Conservation (phyloP, 2,329 filamentous ascomycete genomes). For the Cladophialophora immunda region DNA sequence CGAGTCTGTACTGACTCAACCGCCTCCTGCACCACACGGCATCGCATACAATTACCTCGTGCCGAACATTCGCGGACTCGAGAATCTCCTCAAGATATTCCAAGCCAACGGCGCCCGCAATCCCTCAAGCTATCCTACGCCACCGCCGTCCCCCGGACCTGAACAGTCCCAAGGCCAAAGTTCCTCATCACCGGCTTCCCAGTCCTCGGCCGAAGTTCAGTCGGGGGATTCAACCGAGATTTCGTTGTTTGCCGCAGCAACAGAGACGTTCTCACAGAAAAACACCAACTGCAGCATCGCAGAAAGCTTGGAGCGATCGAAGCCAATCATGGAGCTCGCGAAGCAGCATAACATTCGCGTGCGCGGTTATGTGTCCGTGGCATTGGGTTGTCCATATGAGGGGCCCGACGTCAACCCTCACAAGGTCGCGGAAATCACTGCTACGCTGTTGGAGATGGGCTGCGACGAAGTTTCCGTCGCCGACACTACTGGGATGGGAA, state of each 20-base stretch:
- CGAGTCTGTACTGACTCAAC: constrained; percentile 59
- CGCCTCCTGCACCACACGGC: constrained; percentile 59
- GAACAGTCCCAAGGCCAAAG: constrained; percentile 44
- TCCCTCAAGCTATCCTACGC: constrained; percentile 44
- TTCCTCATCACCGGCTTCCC: constrained; percentile 25
- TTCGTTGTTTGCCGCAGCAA: constrained; percentile 71
- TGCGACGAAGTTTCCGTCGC: constrained; percentile 72
- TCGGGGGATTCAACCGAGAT: constrained; percentile 60
- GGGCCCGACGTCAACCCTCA: constrained; percentile 68
- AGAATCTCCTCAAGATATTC: constrained; percentile 66
- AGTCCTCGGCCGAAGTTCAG: constrained; percentile 48
- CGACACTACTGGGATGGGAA: constrained; percentile 74
- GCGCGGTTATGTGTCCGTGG: constrained; percentile 71
- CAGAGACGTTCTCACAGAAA: constrained; percentile 69
- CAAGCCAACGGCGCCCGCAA: constrained; percentile 49
- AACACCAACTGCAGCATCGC: constrained; percentile 73
- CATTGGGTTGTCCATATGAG: constrained; percentile 72
- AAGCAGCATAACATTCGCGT: constrained; percentile 66
- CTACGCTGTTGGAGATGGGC: constrained; percentile 69
- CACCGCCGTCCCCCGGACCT: constrained; percentile 47
- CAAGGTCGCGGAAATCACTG: constrained; percentile 68
- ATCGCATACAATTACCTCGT: constrained; percentile 73
- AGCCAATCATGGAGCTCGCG: constrained; percentile 65
- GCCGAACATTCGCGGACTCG: constrained; percentile 69
- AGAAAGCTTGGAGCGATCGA: constrained; percentile 67